Conservation (phyloP, 2,329 filamentous ascomycete genomes). For the Alternaria angustiovoidea region DNA sequence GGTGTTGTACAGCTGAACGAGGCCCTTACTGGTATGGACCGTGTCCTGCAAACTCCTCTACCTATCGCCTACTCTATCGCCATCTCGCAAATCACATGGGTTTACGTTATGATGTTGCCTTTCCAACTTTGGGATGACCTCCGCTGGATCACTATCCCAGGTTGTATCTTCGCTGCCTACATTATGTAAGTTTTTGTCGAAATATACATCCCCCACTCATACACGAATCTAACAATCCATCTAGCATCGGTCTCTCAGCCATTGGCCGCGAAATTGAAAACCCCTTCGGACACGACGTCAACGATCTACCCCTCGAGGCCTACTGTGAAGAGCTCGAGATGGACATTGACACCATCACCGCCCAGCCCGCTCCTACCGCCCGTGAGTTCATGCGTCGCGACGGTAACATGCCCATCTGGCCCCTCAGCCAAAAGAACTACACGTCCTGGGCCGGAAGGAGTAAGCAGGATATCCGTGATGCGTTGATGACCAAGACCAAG, state of each 20-base stretch:
- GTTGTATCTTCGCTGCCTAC: slow-evolving; percentile 75
- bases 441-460: slow-evolving; percentile 47
- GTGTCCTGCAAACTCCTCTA: slow-evolving; percentile 81
- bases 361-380: slow-evolving; percentile 61
- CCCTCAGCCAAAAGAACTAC: slow-evolving; percentile 57
- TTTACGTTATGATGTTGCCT: slow-evolving; percentile 81
- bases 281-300: slow-evolving; percentile 84
- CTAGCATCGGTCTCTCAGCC: slow-evolving; percentile 70
- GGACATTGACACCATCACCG: slow-evolving; percentile 78
- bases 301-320: slow-evolving; percentile 70
- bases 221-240: not conserved
- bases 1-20: slow-evolving; percentile 73
- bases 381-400: slow-evolving; percentile 60
- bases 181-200: slow-evolving; percentile 64
- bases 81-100: slow-evolving; percentile 85
- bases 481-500: slow-evolving; percentile 54
- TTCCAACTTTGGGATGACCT: slow-evolving; percentile 77
- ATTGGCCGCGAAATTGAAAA: slow-evolving; percentile 88
- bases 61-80: slow-evolving; percentile 85
- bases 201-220: no score
- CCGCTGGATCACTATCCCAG: slow-evolving; percentile 79
- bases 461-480: slow-evolving; percentile 55
- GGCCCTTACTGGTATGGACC: slow-evolving; percentile 74
- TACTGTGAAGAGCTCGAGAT: slow-evolving; percentile 78
- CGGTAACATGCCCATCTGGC: slow-evolving; percentile 65